Conservation (phyloP, 2,329 filamentous ascomycete genomes). For the Elsinoe perseae region DNA sequence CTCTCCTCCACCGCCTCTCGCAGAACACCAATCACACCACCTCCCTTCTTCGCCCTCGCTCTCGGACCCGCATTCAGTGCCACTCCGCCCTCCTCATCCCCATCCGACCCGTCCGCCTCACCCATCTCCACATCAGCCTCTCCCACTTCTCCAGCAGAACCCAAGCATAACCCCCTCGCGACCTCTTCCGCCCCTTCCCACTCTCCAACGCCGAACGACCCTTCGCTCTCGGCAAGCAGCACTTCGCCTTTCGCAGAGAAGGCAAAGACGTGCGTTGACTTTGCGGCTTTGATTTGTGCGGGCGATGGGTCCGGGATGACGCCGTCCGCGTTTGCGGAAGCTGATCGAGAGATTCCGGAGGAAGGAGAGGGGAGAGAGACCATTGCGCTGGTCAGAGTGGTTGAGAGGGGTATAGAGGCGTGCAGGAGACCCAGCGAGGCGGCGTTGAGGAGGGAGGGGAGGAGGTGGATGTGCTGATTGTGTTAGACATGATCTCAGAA, state of each 20-base stretch:
- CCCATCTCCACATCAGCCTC: background rate
- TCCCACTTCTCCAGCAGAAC: slow-evolving; percentile 26
- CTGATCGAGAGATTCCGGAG: background rate
- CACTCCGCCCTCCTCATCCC: slow-evolving; percentile 33
- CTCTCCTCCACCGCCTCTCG: slow-evolving; percentile 16
- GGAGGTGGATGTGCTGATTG: slow-evolving; percentile 62
- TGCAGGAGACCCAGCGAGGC: slow-evolving; percentile 71
- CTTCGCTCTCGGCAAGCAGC: slow-evolving; percentile 73
- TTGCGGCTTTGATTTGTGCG: slow-evolving; percentile 53
- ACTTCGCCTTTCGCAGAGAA: slow-evolving; percentile 69
- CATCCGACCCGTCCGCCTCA: background rate
- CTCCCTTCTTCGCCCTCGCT: slow-evolving; percentile 19
- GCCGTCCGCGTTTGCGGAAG: slow-evolving; percentile 14
- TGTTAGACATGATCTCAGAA: slow-evolving; percentile 17
- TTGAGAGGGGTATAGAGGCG: slow-evolving; percentile 70
- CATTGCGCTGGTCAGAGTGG: slow-evolving; percentile 54
- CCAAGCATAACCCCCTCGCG: slow-evolving; percentile 60
- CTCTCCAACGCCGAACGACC: slow-evolving; percentile 63
- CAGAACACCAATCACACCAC: slow-evolving; percentile 11
- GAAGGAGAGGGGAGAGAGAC: slow-evolving; percentile 27
- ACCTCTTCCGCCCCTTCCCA: slow-evolving; percentile 65
- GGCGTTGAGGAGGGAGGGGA: slow-evolving; percentile 77
- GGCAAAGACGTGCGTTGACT: slow-evolving; percentile 72
- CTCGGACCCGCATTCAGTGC: slow-evolving; percentile 24
- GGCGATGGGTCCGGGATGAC: slow-evolving; percentile 55